Evolutionary conservation across 192 early-diverging fungal species (phyloP), one percentile per base, ranked within the genome.

Genomic region (Mortierella alpina): DNA sequence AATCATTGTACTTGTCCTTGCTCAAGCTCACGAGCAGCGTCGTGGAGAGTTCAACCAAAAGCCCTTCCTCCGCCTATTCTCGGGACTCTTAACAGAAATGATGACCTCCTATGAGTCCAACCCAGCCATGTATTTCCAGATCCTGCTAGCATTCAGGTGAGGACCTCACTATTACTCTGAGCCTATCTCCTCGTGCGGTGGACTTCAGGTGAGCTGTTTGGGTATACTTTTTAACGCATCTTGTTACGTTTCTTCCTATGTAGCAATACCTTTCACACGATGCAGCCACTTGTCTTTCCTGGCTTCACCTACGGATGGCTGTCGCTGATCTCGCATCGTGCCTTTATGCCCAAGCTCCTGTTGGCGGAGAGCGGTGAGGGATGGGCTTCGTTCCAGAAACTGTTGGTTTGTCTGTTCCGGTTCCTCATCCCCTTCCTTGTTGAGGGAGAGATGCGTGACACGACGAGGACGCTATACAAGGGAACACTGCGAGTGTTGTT

Each of bases 281-380:
- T 99, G 55, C 92, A 93, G 64, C 98, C 98, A 17, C 74, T 88
- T 22, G 89, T 91, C 63, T 90, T 99, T 68, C 97, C 98, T 53
- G 96, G 96, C 11, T 98, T 98, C 75, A 91, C 92, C 20, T 97
- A 97, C 78, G 93, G 94, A 49, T 99, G 98, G 97, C 86, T 98
- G 20, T 93, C 94, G 81, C 86, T 99, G 62, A 93, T 96, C 42
- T 95, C 97, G 41, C 98, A 99, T 76, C 87, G 97, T 0, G 90
- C 90, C 73, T 95, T 97, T 65, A 93, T 99, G 94, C 93, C 97
- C 22, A 93, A 93, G 52, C 85, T 98, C 42, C 82, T 95, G 44
- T 62, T 90, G 45, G 85, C 88, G 20, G 95, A 95, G 67, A 89
- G 89, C 63, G 90, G 93, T 83, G 93, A 94, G 80, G 92, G 91